Percentiles rank a stretch among this genome's conserved stretches.
These are phyloP conservation scores for Ogataea hybrid DNA, from an alignment of 1,139 yeast genomes.

Conservation along the genomic window DNA sequence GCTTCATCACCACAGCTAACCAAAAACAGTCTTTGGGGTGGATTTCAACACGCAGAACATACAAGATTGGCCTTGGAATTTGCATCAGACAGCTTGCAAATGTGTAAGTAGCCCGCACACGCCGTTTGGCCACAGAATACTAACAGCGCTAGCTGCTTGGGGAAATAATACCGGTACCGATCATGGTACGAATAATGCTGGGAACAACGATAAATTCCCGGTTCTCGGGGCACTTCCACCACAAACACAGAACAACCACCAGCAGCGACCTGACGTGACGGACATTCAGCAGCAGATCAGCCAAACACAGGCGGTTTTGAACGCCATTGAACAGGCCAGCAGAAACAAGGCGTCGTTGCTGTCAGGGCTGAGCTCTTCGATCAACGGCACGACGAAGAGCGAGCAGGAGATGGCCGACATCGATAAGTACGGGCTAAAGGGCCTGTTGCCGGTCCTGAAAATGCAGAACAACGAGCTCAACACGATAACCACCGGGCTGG, in stretches of 20 bases:
- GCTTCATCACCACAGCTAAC: not conserved
- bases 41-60: not conserved
- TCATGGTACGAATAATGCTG: constrained; percentile 3
- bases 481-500: constrained; percentile 81
- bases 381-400: constrained; percentile 3
- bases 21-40: not conserved
- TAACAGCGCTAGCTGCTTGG: constrained; percentile 25
- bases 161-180: constrained; percentile 20
- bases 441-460: constrained; percentile 63
- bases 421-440: constrained; percentile 73
- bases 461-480: constrained; percentile 68
- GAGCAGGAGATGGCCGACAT: constrained; percentile 31
- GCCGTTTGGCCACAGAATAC: not conserved
- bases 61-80: constrained; percentile 2
- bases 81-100: constrained; percentile 3
- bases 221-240: constrained; percentile 16
- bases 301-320: constrained; percentile 24
- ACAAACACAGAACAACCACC: constrained; percentile 6
- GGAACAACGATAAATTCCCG: constrained; percentile 19
- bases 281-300: constrained; percentile 21
- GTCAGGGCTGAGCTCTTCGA: constrained; percentile 8
- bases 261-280: constrained; percentile 11
- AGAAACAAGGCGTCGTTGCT: constrained; percentile 11
- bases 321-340: constrained; percentile 24
- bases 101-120: constrained; percentile 5